Evolutionary conservation across 1,139 yeast genomes (phyloP).

Genomic region (Sugiyamaella xylanicola): DNA sequence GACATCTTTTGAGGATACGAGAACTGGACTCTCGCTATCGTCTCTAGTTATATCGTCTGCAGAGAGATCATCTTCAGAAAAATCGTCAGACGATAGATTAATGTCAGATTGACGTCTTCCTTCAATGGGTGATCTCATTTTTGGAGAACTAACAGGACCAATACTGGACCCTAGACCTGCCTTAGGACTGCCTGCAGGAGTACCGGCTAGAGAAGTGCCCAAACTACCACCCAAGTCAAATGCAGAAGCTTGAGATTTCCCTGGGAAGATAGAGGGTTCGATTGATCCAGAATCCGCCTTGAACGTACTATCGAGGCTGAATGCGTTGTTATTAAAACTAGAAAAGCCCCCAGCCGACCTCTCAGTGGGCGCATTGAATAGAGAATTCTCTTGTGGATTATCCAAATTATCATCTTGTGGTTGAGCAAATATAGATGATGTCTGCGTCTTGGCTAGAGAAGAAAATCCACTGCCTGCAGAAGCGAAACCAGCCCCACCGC

Average conservation of each 20-base stretch:
- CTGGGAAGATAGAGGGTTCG: not conserved
- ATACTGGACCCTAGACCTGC: no score
- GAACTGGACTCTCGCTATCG: conserved; percentile 8
- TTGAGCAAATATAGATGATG: not conserved
- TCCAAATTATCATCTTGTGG: not conserved
- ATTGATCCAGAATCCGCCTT: not conserved
- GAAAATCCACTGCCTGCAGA: conserved; percentile 6
- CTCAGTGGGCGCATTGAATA: not conserved
- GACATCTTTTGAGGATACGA: conserved; percentile 1
- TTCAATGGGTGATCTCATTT: no score
- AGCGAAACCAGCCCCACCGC: not conserved
- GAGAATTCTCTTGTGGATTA: not conserved
- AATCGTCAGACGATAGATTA: not conserved
- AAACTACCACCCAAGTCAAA: not conserved
- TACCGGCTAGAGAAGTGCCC: not conserved
- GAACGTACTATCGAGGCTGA: not conserved
- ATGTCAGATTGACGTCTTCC: not conserved
- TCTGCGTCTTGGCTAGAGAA: not conserved
- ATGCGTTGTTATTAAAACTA: not conserved
- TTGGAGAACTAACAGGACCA: no score
- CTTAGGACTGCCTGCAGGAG: no score
- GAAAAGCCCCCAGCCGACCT: not conserved
- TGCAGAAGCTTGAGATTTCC: not conserved
- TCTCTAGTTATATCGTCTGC: not conserved
- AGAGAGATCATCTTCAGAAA: not conserved